Evolutionary conservation across 75 land plant genomes (phyloP).

Genomic region (Sequoiadendron giganteum): DNA sequence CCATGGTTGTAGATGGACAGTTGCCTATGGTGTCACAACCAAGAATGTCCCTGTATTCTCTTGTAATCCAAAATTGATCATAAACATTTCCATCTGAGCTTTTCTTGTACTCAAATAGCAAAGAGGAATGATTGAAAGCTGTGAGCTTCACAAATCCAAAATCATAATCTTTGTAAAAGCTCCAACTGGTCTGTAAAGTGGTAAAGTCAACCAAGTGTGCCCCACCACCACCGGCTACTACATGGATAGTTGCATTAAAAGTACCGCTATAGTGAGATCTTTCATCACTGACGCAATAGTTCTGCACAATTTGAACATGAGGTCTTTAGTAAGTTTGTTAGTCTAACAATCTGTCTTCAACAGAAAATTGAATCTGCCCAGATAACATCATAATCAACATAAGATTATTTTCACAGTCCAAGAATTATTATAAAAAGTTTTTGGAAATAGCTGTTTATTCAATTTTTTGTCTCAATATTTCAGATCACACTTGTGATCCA

Average conservation of each 20-base stretch:
- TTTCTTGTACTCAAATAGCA: slow-evolving; percentile 81
- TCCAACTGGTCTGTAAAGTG: slow-evolving; percentile 52
- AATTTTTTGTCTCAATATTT: no score
- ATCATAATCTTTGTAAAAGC: slow-evolving; percentile 53
- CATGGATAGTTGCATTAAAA: slow-evolving; percentile 80
- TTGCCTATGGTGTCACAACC: slow-evolving; percentile 53
- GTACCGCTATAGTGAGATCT: slow-evolving; percentile 61
- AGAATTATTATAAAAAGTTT: no score
- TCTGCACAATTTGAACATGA: slow-evolving; percentile 39
- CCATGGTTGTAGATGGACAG: slow-evolving; percentile 55
- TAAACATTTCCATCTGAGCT: slow-evolving; percentile 69
- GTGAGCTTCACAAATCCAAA: slow-evolving; percentile 80
- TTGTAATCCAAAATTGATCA: slow-evolving; percentile 71
- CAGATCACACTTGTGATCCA: no score
- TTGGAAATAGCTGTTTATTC: no score
- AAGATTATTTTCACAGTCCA: no score
- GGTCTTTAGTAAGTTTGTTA: neutral
- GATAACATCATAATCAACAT: slow-evolving; percentile 72
- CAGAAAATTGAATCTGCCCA: neutral
- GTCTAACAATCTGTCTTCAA: neutral
- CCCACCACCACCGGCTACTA: slow-evolving; percentile 79
- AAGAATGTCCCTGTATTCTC: slow-evolving; percentile 54
- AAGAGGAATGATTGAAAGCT: slow-evolving; percentile 67
- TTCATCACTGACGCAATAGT: slow-evolving; percentile 59
- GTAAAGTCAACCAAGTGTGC: slow-evolving; percentile 42